phyloP scores from a whole-genome alignment of 345 rosid genomes.

The Eucalyptus sideroxylon region DNA sequence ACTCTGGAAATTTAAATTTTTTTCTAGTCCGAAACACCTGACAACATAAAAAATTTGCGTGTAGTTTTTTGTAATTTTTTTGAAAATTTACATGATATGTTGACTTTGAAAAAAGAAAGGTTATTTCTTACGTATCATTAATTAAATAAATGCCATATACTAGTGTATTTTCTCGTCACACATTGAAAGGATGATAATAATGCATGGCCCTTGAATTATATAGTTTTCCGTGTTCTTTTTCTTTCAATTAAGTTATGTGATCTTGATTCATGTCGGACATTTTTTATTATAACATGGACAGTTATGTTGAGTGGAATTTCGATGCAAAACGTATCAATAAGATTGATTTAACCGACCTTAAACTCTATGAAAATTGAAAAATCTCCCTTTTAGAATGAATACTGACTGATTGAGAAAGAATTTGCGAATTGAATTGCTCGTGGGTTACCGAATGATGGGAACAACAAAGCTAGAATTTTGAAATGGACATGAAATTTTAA shows the following conservation, averaged over 20 bases:
- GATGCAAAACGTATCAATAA: neutral
- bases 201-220: neutral
- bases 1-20: neutral
- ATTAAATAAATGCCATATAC: neutral
- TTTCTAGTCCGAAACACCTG: neutral
- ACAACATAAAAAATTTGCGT: neutral
- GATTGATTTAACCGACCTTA: neutral
- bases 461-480: neutral
- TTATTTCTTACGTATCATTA: neutral
- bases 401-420: neutral
- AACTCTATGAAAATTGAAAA: neutral
- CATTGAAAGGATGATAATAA: too few species aligned
- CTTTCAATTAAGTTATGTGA: neutral
- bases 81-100: neutral
- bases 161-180: too few species aligned
- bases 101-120: neutral
- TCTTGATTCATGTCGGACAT: accelerated
- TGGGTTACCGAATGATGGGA: neutral
- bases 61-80: neutral
- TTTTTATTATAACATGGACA: neutral
- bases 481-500: neutral
- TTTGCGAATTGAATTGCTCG: neutral
- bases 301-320: neutral
- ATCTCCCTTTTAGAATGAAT: neutral
- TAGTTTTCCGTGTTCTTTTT: neutral